Percentiles rank a stretch among this genome's conserved stretches.
Evolutionary conservation across 768 basidiomycete species (phyloP).

Genomic region (Calocera cornea): DNA sequence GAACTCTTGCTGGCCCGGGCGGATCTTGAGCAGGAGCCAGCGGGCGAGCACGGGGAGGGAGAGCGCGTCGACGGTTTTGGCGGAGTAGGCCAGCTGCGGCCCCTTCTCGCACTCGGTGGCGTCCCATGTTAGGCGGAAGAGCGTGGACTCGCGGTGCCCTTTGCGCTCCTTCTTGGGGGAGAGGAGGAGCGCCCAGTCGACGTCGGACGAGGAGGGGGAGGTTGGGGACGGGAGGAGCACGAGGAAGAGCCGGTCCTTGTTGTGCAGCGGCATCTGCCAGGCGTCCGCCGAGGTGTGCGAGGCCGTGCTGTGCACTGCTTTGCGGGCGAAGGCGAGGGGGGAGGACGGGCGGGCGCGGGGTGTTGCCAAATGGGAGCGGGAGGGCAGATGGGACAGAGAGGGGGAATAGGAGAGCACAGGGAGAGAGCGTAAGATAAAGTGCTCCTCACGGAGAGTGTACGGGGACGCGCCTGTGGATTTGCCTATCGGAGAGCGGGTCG

Average conservation of each 20-base stretch:
- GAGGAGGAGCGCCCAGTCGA: neutral
- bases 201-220: neutral
- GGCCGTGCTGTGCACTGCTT: neutral
- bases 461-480: neutral
- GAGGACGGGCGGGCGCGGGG: neutral
- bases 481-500: neutral
- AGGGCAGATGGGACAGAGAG: neutral
- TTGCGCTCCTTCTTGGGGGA: neutral
- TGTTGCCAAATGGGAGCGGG: neutral
- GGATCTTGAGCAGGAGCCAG: neutral
- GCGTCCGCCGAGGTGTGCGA: neutral
- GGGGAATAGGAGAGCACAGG: neutral
- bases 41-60: neutral
- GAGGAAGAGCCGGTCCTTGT: constrained; percentile 1
- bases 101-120: neutral
- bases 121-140: neutral
- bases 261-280: neutral
- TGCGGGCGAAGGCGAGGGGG: neutral
- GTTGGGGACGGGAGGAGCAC: neutral
- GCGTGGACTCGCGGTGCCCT: neutral
- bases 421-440: neutral
- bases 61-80: neutral
- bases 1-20: neutral
- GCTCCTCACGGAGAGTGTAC: neutral
- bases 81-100: neutral